A percentile compares a stretch with the other conserved stretches of the same genome.
Evolutionary conservation across 1,139 yeast species (phyloP).

Genomic region (Nakaseomyces sp.): DNA sequence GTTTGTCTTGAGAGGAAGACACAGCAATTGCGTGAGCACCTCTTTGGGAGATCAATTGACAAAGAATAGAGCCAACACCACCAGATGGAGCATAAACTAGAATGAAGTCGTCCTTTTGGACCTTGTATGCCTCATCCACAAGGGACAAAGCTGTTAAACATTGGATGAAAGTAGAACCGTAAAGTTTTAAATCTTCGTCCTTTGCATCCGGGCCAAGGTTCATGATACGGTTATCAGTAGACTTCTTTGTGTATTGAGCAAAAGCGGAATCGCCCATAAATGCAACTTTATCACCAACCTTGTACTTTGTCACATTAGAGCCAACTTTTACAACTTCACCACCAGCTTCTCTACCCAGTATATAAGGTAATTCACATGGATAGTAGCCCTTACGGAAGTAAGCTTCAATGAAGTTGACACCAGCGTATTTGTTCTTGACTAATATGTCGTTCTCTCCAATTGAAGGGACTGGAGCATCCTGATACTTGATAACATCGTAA

Average conservation of each 20-base stretch:
- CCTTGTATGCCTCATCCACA: constrained; percentile 53
- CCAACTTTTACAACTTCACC: constrained; percentile 72
- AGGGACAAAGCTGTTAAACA: constrained; percentile 75
- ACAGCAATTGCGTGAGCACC: constrained; percentile 82
- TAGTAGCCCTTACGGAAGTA: constrained; percentile 77
- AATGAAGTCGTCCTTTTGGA: constrained; percentile 58
- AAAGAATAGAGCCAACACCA: constrained; percentile 69
- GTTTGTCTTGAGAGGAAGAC: constrained; percentile 66
- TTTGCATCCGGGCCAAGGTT: constrained; percentile 43
- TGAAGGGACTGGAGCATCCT: constrained; percentile 50
- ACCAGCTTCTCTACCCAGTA: constrained; percentile 77
- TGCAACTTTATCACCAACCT: constrained; percentile 67
- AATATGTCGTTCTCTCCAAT: constrained; percentile 49
- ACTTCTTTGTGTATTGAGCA: constrained; percentile 59
- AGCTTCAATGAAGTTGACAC: constrained; percentile 73
- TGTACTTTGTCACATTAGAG: constrained; percentile 42
- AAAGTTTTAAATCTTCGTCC: constrained; percentile 42
- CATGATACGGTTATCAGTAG: constrained; percentile 34
- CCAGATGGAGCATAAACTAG: constrained; percentile 93
- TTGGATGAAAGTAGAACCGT: constrained; percentile 58
- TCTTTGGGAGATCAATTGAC: constrained; percentile 49
- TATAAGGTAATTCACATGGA: constrained; percentile 48
- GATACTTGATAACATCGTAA: constrained; percentile 44
- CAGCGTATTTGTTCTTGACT: constrained; percentile 64
- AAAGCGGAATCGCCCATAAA: constrained; percentile 47